Conservation (phyloP, 176 grass and related monocot species). For the Raddia guianensis region DNA sequence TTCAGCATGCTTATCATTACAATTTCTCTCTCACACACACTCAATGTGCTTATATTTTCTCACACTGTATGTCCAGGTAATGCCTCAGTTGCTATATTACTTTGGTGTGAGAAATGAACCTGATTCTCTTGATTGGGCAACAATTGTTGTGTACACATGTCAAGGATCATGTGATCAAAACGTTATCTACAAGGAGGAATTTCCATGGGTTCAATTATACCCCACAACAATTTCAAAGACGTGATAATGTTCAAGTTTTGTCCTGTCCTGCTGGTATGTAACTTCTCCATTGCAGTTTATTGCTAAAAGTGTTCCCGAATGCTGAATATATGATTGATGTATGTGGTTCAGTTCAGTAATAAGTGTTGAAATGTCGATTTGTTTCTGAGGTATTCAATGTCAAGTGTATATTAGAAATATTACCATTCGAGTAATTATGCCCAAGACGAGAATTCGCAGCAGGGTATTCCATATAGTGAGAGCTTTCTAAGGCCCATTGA, state of each 20-base stretch:
- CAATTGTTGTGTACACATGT: conserved; percentile 80
- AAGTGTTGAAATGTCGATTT: background rate
- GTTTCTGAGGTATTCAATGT: background rate
- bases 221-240: conserved; percentile 44
- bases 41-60: conserved; percentile 24
- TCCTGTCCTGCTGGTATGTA: conserved; percentile 43
- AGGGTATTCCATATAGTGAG: conserved; percentile 12
- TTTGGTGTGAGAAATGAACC: conserved; percentile 77
- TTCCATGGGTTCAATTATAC: conserved; percentile 86
- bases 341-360: background rate
- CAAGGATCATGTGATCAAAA: conserved; percentile 70
- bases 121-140: conserved; percentile 94
- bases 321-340: background rate
- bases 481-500: background rate
- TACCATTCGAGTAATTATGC: background rate
- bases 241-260: conserved; percentile 22
- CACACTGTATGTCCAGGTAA: conserved; percentile 69
- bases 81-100: conserved; percentile 91
- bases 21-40: background rate
- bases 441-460: background rate
- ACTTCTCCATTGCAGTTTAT: conserved; percentile 16
- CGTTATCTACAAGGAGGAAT: conserved; percentile 83
- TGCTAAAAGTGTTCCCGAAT: background rate
- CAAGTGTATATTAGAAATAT: background rate
- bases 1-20: background rate